phyloP scores from a whole-genome alignment of 2,329 filamentous ascomycete species.

The Cordyceps javanica region DNA sequence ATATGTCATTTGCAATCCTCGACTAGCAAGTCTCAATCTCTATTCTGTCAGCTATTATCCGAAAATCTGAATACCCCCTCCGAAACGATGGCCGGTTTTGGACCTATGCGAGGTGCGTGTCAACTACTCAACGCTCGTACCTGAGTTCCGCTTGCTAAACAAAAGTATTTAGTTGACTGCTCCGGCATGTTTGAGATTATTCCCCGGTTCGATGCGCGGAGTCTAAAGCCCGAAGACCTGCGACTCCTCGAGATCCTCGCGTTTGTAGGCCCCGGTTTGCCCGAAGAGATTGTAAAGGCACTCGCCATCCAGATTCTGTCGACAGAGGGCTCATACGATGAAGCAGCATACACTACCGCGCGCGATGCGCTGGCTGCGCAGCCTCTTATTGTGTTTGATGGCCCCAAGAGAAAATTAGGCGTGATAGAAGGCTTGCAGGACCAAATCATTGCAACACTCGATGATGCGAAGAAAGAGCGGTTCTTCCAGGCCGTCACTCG shows the following conservation, averaged over 20 bases:
- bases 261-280: neutral
- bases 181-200: neutral
- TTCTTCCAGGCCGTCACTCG: slow-evolving; percentile 4
- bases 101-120: neutral
- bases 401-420: neutral
- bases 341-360: neutral
- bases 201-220: neutral
- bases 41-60: no score
- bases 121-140: neutral
- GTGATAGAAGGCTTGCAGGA: slow-evolving; percentile 5
- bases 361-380: neutral
- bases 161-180: neutral
- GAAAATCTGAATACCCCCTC: no score
- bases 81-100: neutral
- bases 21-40: no score
- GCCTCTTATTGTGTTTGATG: slow-evolving; percentile 4
- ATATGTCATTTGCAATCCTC: no score
- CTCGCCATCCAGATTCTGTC: neutral
- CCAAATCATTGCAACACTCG: neutral
- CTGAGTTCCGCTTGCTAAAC: neutral
- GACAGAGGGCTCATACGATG: neutral
- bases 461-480: neutral
- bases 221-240: neutral
- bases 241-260: slow-evolving; percentile 6
- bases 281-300: slow-evolving; percentile 1